Evolutionary conservation across 2,329 filamentous ascomycete species (phyloP), one percentile per base, ranked within the genome.

Genomic region (Sarocladiaceae sp.): DNA sequence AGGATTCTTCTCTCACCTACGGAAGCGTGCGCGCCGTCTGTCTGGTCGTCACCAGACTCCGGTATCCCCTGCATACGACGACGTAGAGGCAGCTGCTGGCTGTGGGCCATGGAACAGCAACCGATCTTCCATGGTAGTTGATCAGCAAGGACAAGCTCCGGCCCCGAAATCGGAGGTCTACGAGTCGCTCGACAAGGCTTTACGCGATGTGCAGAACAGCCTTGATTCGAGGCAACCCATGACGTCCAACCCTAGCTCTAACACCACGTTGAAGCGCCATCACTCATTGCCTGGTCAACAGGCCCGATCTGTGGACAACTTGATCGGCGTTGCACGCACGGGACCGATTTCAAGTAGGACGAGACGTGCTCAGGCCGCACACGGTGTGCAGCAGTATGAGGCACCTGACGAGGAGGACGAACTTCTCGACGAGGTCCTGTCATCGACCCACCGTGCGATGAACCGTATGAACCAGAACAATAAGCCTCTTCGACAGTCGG

Each of bases 361-460:
- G 13, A 79, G 93, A 54, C 81, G 90, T 55, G 87, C 89, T 12
- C 80, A 95, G 66, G 85, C 89, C 13, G 64, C 66, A 4, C 86
- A 90, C 56, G 87, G 88, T 4, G 83, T 88, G 47, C 87, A 88
- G 61, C 86, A 90, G 56, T 97, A 97, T 65, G 94, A 99, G 64
- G 92, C 92, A 0, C 90, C 94, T 1, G 92, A 96, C 62, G 94
- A 99, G 69, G 93, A 97, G 64, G 94, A 99, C 54, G 94, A 99
- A 70, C 79, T 99, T 10, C 78, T 97, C 10, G 92, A 97, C 59
- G 94, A 99, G 69, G 91, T 85, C 18, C 76, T 97, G 37, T 80
- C 84, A 47, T 90, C 88, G 5, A 88, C 91, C 0, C 86, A 86
- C 61, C 83, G 82, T 55, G 89, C 85, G 7, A 87, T 88, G 63